Evolutionary conservation across 2,329 filamentous ascomycete genomes (phyloP).

Genomic region (Graphiopsis chlorocephala): DNA sequence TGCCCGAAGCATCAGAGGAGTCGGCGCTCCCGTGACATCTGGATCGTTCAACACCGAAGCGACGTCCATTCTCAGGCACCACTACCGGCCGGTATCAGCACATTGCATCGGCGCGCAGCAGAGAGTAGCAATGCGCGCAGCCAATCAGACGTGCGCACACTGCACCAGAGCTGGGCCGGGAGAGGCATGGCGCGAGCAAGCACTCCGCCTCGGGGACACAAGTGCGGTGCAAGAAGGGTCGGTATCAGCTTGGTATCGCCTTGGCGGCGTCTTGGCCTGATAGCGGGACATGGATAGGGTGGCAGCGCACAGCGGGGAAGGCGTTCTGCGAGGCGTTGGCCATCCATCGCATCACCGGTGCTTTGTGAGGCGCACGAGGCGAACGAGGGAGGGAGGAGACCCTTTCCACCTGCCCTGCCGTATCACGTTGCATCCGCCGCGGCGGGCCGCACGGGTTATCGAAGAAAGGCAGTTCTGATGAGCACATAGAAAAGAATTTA

Average conservation of each 20-base stretch:
- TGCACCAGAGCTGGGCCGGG: background rate
- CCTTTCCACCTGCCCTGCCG: background rate
- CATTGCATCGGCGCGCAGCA: constrained; percentile 1
- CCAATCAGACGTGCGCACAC: background rate
- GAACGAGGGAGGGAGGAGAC: no score
- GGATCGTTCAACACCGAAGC: background rate
- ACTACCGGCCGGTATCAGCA: constrained; percentile 3
- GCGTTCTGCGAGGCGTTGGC: background rate
- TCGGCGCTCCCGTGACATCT: constrained; percentile 10
- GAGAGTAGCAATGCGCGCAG: background rate
- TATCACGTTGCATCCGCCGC: constrained; percentile 6
- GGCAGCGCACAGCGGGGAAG: background rate
- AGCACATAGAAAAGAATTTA: constrained; percentile 8
- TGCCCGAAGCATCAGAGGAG: constrained; percentile 1
- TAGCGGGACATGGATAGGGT: constrained; percentile 1
- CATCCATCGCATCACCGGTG: background rate
- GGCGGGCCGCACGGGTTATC: background rate
- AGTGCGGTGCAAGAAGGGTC: constrained; percentile 10
- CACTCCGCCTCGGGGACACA: constrained; percentile 9
- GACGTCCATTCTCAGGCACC: constrained; percentile 2
- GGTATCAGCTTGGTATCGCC: constrained; percentile 13
- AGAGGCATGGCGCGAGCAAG: constrained; percentile 3
- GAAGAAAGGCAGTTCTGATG: background rate
- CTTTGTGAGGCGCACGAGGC: background rate
- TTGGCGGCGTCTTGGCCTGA: constrained; percentile 13